Base-by-base conservation (phyloP, 345 rosid genomes). In the Gossypium ekmanianum region DNA sequence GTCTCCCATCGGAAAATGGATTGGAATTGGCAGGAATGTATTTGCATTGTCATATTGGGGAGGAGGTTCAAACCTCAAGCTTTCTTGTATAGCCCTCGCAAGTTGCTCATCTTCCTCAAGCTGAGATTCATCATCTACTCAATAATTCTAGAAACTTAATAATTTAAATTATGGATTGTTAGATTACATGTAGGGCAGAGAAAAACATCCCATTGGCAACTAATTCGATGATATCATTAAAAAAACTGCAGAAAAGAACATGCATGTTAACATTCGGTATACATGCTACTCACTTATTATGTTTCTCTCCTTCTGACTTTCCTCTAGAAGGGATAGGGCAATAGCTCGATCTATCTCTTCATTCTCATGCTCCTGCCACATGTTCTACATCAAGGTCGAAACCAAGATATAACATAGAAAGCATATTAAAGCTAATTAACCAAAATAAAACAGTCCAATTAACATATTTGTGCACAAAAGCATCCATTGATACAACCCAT, bases 31-130 rank as follows among this genome's bases (percentile, higher is more conserved):
- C 58, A 24, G 86, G 74, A 74, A 77, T 1, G 48, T 44, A 69
- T 80, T 79, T 68, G 81, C 86, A 77, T 20, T 62, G 81, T 82
- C 87, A 52, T 74, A 47, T 68, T 67, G 77, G 69, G 76, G 74
- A 59, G 96, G 85, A 80, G 91, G 80, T 76, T 87, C 92, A 62
- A 86, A 78, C 26, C 68, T 85, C 85, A 93, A 82, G 82, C 98
- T 95, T 76, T 93, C 97, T 84, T 93, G 94, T 76, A 90, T 7
- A 26, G 98, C 99, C 85, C 89, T 86, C 34, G 98, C 99, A 81
- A 95, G 94, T 71, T 82, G 94, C 77, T 93, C 99, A 83, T 95
- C 98, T 80, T 93, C 99, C 77, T 88, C 89, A 77, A 88, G 75
- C 68, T 84, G 93, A 72, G 80, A 64, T 55, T 82, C 85, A 51